phyloP scores from a whole-genome alignment of 495 filamentous ascomycete species.

The Articulospora tetracladia region DNA sequence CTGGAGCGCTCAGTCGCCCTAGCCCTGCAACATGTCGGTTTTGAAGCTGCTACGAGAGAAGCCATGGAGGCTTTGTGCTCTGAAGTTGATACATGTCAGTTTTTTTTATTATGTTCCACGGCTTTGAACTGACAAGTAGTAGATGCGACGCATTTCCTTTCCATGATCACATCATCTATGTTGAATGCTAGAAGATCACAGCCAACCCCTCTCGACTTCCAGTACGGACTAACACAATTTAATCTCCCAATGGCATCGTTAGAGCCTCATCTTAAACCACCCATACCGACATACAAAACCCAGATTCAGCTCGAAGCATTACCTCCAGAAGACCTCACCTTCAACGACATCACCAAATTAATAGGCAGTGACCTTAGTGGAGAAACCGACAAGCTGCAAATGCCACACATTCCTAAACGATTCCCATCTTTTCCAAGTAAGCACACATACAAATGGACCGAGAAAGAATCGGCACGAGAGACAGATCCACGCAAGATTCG shows the following conservation, averaged over 20 bases:
- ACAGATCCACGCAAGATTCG: slow-evolving; percentile 67
- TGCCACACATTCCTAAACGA: slow-evolving; percentile 57
- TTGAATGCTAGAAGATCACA: slow-evolving; percentile 52
- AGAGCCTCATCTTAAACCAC: slow-evolving; percentile 39
- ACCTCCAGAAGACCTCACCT: neutral
- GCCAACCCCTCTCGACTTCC: slow-evolving; percentile 66
- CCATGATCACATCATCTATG: slow-evolving; percentile 59
- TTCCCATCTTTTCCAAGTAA: slow-evolving; percentile 69
- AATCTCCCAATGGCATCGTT: slow-evolving; percentile 40
- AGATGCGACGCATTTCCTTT: slow-evolving; percentile 53
- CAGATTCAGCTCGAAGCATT: slow-evolving; percentile 26
- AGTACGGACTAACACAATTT: slow-evolving; percentile 50
- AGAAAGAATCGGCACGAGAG: slow-evolving; percentile 62
- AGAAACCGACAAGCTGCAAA: slow-evolving; percentile 41
- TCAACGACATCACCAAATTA: slow-evolving; percentile 35
- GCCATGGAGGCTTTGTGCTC: slow-evolving; percentile 20
- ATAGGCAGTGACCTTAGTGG: slow-evolving; percentile 52
- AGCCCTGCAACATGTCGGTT: slow-evolving; percentile 17
- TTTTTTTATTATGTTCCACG: neutral
- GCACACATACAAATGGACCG: slow-evolving; percentile 69
- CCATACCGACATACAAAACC: slow-evolving; percentile 29
- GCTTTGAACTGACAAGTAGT: slow-evolving; percentile 13
- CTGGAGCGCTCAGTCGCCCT: slow-evolving; percentile 19
- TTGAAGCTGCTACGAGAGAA: slow-evolving; percentile 14
- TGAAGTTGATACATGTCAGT: slow-evolving; percentile 22